A percentile compares a stretch with the other conserved stretches of the same genome.
phyloP scores from a whole-genome alignment of 257 asterid species.

The Agastache rugosa region DNA sequence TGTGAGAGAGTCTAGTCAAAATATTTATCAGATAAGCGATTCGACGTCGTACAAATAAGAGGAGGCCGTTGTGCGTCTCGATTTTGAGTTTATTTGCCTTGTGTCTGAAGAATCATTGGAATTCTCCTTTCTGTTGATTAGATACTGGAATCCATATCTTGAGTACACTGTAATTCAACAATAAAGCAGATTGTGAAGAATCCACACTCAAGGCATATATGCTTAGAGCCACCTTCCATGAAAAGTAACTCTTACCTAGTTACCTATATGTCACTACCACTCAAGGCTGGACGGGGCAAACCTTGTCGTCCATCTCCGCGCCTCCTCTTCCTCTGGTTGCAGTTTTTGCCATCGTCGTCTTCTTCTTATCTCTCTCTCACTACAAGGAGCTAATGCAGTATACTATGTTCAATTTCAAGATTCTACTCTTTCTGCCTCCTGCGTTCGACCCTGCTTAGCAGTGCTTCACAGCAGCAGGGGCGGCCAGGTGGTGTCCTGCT shows the following conservation, averaged over 20 bases:
- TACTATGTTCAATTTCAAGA: slow-evolving; percentile 46
- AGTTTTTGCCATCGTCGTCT: slow-evolving; percentile 57
- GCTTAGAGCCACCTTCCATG: slow-evolving; percentile 44
- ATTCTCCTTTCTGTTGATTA: slow-evolving; percentile 4
- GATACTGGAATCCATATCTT: slow-evolving; percentile 44
- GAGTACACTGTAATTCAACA: slow-evolving; percentile 51
- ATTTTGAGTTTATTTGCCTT: background rate
- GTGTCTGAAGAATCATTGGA: slow-evolving; percentile 6
- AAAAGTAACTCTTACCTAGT: slow-evolving; percentile 37
- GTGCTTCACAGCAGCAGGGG: slow-evolving; percentile 35
- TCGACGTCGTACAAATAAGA: background rate
- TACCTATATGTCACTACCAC: slow-evolving; percentile 21
- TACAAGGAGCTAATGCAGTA: slow-evolving; percentile 56
- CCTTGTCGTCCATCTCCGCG: slow-evolving; percentile 54
- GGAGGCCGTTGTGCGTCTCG: background rate
- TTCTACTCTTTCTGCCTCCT: slow-evolving; percentile 56
- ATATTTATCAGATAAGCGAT: background rate
- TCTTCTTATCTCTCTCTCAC: slow-evolving; percentile 61
- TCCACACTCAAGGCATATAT: slow-evolving; percentile 71
- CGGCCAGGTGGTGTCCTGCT: slow-evolving; percentile 44
- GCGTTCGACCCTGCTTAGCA: slow-evolving; percentile 41
- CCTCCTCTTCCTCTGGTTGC: slow-evolving; percentile 68
- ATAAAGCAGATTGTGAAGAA: slow-evolving; percentile 43
- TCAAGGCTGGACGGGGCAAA: slow-evolving; percentile 55
- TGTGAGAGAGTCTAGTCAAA: background rate